phyloP scores from a whole-genome alignment of 805 yeast species.

The Ogataea philodendri region DNA sequence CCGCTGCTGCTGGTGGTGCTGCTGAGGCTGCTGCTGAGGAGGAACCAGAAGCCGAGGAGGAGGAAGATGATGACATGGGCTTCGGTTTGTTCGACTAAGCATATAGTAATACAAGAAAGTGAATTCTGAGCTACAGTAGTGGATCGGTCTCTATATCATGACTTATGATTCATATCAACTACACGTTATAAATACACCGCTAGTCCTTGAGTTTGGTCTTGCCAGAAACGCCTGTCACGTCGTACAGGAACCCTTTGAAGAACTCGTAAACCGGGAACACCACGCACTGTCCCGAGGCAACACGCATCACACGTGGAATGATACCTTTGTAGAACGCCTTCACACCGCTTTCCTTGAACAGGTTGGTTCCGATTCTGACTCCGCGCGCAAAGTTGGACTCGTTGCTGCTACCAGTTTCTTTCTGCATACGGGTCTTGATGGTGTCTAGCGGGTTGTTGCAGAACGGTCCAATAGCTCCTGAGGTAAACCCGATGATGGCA shows the following conservation, averaged over 20 bases:
- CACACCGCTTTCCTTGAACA: constrained; percentile 86
- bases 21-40: constrained; percentile 61
- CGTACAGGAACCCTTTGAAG: constrained; percentile 65
- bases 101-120: constrained; percentile 8
- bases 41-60: constrained; percentile 52
- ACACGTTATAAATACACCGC: constrained; percentile 2
- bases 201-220: constrained; percentile 20
- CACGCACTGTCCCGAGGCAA: constrained; percentile 99
- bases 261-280: constrained; percentile 95
- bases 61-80: constrained; percentile 85
- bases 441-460: constrained; percentile 98
- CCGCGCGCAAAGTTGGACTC: constrained; percentile 75
- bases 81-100: constrained; percentile 88
- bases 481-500: constrained; percentile 81
- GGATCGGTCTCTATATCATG: too few relatives aligned
- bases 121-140: neutral
- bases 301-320: constrained; percentile 98
- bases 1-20: constrained; percentile 58
- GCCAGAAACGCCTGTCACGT: constrained; percentile 27
- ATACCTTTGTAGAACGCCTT: constrained; percentile 92
- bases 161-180: too few relatives aligned
- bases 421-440: constrained; percentile 94
- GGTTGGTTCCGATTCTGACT: constrained; percentile 71
- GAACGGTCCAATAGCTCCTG: constrained; percentile 97
- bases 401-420: constrained; percentile 67